phyloP scores from a whole-genome alignment of 1,284 basidiomycete genomes.

The Malassezia slooffiae region DNA sequence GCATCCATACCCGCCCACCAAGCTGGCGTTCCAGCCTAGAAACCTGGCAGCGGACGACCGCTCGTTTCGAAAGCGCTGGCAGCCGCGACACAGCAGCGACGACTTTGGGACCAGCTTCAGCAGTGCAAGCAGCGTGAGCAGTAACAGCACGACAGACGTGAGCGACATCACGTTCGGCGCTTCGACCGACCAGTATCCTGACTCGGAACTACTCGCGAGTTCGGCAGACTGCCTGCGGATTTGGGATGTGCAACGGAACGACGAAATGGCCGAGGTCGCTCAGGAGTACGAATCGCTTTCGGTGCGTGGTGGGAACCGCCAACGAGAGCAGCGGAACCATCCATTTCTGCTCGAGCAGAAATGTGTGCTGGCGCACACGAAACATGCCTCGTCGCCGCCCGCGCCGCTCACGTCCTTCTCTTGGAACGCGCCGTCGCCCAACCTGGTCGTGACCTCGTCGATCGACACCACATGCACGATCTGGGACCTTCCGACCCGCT shows the following conservation, averaged over 20 bases:
- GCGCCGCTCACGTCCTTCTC: slow-evolving; percentile 45
- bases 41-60: slow-evolving; percentile 16
- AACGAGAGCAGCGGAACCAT: not conserved
- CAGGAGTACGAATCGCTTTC: slow-evolving; percentile 24
- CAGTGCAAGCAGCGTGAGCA: slow-evolving; percentile 5
- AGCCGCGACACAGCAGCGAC: no score
- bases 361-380: slow-evolving; percentile 40
- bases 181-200: slow-evolving; percentile 22
- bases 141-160: slow-evolving; percentile 6
- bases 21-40: slow-evolving; percentile 41
- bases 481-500: slow-evolving; percentile 86
- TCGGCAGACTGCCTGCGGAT: slow-evolving; percentile 44
- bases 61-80: no score
- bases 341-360: slow-evolving; percentile 36
- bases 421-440: slow-evolving; percentile 45
- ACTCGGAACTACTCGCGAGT: slow-evolving; percentile 40
- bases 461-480: slow-evolving; percentile 52
- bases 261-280: slow-evolving; percentile 14
- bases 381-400: slow-evolving; percentile 37
- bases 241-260: slow-evolving; percentile 37
- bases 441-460: slow-evolving; percentile 52
- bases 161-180: slow-evolving; percentile 5
- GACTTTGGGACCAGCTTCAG: not conserved
- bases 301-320: slow-evolving; percentile 19
- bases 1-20: slow-evolving; percentile 44